phyloP scores from a whole-genome alignment of 176 grass and related monocot genomes.

The Hyparrhenia diplandra region DNA sequence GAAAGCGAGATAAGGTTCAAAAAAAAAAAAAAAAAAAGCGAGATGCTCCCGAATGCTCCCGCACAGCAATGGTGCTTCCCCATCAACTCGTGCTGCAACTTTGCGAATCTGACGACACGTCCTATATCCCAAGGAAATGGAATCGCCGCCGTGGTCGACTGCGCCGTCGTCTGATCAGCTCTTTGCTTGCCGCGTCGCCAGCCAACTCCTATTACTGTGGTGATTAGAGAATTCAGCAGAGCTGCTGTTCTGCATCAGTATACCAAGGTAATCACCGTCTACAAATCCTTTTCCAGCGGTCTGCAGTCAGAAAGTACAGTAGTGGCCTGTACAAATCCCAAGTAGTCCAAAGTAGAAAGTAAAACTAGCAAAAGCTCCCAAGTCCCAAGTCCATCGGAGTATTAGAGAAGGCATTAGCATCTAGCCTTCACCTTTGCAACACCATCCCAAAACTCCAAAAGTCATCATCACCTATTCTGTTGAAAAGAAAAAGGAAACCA shows the following conservation, averaged over 20 bases:
- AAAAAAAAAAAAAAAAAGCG: too few species aligned
- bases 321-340: background rate
- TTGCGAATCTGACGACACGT: background rate
- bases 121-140: background rate
- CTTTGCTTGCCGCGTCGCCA: background rate
- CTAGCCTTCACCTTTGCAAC: background rate
- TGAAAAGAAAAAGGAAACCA: background rate
- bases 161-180: background rate
- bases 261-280: background rate
- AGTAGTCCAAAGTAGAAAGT: background rate
- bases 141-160: background rate
- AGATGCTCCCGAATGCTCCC: too few species aligned
- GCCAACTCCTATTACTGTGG: background rate
- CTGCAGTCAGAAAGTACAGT: background rate
- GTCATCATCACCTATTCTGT: background rate
- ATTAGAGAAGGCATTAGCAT: background rate
- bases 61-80: background rate
- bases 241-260: background rate
- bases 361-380: background rate
- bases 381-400: background rate
- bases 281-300: background rate
- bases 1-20: too few species aligned
- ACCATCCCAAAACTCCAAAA: conserved; percentile 9
- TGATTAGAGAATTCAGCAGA: background rate
- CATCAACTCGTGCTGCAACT: background rate